Base-by-base conservation (phyloP, 202 grass and related monocot species). In the Brachypodium distachyon region DNA sequence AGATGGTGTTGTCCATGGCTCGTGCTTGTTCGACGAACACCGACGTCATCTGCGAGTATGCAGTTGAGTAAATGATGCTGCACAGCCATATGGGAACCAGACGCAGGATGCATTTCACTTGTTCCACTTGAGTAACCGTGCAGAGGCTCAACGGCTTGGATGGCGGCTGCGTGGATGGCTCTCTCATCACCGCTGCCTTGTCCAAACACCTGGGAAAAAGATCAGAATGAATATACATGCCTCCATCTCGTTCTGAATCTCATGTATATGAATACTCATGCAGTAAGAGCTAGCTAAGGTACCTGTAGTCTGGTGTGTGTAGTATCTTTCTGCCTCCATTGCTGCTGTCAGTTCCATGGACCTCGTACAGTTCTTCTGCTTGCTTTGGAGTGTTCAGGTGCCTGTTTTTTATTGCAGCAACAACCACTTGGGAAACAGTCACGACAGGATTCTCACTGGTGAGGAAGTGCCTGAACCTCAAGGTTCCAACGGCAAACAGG, bases 51-150 rank as follows among this genome's bases (percentile, higher is more conserved):
- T 93, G 91, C 9, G 91, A 77, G 77, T 83, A 93, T 19, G 86
- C 42, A 0, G 78, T 76, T 3, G 91, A 93, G 85, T 74, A 93
- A 12, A 87, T 51, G 84, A 93, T 90, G 62, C 84, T 93, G 87
- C 91, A 90, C 10, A 90, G 67, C 91, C 91, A 93, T 41, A 93
- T 83, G 0, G 91, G 91, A 41, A 83, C 6, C 41, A 93, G 86
- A 0, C 77, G 61, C 3, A 90, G 76, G 31, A 90, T 83, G 51
- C 81, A 87, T 38, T 93, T 93, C 19, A 87, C 74, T 26, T 93
- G 84, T 53, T 93, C 91, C 53, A 93, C 91, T 38, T 93, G 91
- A 4, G 84, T 93, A 1, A 93, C 81, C 0, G 91, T 70, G 84
- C 84, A 90, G 1, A 90, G 40, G 17, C 55, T 80, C 84, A 84